These are phyloP conservation scores for Botrytis tulipae DNA, from an alignment of 2,329 filamentous ascomycete species.

Conservation along the genomic window DNA sequence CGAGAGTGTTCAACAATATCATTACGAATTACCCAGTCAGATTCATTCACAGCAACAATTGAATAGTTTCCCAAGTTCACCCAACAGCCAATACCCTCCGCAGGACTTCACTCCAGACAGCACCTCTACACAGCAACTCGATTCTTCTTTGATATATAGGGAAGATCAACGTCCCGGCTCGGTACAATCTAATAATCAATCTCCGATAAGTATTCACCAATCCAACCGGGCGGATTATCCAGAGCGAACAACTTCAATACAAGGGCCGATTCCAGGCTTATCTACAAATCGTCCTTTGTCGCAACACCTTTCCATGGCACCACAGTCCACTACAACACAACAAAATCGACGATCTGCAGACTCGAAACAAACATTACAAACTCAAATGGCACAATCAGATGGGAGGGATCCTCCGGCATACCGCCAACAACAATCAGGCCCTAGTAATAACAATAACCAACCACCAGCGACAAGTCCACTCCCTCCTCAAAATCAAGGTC, in stretches of 20 bases:
- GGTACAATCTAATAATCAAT: constrained; percentile 36
- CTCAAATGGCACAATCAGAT: constrained; percentile 31
- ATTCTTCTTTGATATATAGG: constrained; percentile 48
- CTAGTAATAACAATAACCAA: constrained; percentile 28
- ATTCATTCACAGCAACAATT: constrained; percentile 31
- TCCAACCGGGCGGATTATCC: constrained; percentile 31
- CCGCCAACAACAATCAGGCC: constrained; percentile 31
- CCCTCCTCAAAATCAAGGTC: constrained; percentile 27
- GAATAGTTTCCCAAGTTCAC: constrained; percentile 23
- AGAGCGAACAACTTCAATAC: constrained; percentile 33
- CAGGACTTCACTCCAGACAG: constrained; percentile 45
- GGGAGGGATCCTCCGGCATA: constrained; percentile 36
- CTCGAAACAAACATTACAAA: constrained; percentile 31
- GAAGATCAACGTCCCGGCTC: constrained; percentile 36
- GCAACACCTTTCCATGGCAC: constrained; percentile 36
- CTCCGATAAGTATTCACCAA: constrained; percentile 27
- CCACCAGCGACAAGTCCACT: constrained; percentile 32
- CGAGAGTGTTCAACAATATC: constrained; percentile 33
- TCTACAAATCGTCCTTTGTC: constrained; percentile 27
- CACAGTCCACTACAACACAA: constrained; percentile 27
- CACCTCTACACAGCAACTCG: constrained; percentile 60
- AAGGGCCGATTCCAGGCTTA: constrained; percentile 23
- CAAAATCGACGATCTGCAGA: constrained; percentile 37
- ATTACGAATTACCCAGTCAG: constrained; percentile 32
- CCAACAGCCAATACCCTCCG: constrained; percentile 47